These are phyloP conservation scores for Atkinsonella hypoxylon DNA, from an alignment of 2,329 filamentous ascomycete species.

Conservation along the genomic window DNA sequence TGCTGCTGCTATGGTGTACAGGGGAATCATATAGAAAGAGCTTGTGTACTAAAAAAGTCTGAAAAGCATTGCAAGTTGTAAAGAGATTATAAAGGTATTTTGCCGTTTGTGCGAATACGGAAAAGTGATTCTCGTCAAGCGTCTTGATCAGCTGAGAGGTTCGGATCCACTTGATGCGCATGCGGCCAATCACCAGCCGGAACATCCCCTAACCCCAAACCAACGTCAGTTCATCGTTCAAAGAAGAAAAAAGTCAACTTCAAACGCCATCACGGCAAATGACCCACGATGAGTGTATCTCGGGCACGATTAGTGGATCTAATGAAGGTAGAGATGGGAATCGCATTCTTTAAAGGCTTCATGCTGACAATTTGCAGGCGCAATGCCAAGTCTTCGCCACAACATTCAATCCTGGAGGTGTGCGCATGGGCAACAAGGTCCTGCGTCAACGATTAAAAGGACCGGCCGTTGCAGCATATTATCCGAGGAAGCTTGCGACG, in stretches of 20 bases:
- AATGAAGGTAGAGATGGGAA: slow-evolving; percentile 52
- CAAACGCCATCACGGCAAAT: slow-evolving; percentile 13
- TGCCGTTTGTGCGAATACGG: too few relatives aligned
- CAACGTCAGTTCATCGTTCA: not conserved
- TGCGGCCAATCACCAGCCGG: slow-evolving; percentile 6
- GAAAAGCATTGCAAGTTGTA: too few relatives aligned
- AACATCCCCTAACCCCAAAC: not conserved
- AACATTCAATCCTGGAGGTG: slow-evolving; percentile 74
- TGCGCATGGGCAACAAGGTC: slow-evolving; percentile 83
- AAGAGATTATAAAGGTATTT: too few relatives aligned
- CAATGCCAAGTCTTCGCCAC: slow-evolving; percentile 89
- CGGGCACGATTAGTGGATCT: slow-evolving; percentile 56
- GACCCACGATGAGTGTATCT: slow-evolving; percentile 47
- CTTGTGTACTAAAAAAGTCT: too few relatives aligned
- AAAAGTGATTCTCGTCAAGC: not conserved
- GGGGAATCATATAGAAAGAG: too few relatives aligned
- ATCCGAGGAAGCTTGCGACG: slow-evolving; percentile 62
- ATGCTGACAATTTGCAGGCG: slow-evolving; percentile 39
- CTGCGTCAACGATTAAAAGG: slow-evolving; percentile 79
- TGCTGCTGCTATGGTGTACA: too few relatives aligned
- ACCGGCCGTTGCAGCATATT: slow-evolving; percentile 76
- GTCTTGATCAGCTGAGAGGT: not conserved
- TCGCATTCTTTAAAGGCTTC: not conserved
- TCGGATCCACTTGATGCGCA: not conserved
- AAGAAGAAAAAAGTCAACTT: not conserved